Conservation (phyloP, 768 basidiomycete genomes). For the Rhodotorula taiwanensis region DNA sequence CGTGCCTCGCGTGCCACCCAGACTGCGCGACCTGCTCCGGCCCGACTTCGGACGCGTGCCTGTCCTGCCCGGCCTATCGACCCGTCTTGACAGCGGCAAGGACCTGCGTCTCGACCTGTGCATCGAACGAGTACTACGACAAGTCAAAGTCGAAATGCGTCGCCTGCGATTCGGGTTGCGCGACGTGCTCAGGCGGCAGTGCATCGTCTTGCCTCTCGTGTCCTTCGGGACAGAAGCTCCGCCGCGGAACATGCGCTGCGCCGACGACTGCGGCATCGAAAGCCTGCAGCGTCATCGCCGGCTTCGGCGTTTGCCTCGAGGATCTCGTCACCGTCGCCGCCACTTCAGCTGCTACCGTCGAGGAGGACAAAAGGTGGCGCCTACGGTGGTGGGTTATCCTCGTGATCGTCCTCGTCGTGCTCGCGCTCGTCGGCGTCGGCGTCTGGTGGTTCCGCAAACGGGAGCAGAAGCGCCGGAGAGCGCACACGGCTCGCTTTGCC, state of each 20-base stretch:
- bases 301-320: conserved; percentile 35
- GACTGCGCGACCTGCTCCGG: conserved; percentile 58
- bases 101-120: conserved; percentile 33
- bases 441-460: conserved; percentile 18
- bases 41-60: conserved; percentile 17
- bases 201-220: conserved; percentile 76
- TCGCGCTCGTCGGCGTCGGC: background rate
- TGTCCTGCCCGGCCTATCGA: conserved; percentile 34
- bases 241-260: conserved; percentile 23
- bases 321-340: conserved; percentile 35
- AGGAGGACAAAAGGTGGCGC: background rate
- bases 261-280: background rate
- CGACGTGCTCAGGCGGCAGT: conserved; percentile 63
- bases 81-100: conserved; percentile 31
- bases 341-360: background rate
- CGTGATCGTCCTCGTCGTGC: conserved; percentile 2
- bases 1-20: conserved; percentile 71
- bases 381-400: conserved; percentile 32
- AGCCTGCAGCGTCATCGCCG: conserved; percentile 14
- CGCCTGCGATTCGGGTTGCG: conserved; percentile 22
- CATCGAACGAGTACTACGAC: conserved; percentile 31
- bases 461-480: conserved; percentile 27
- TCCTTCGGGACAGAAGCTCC: conserved; percentile 36
- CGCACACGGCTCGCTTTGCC: conserved; percentile 26
- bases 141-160: conserved; percentile 18